A percentile compares a stretch with the other conserved stretches of the same genome.
Evolutionary conservation across 2,329 filamentous ascomycete species (phyloP).

Genomic region (Albifimbria verrucaria): DNA sequence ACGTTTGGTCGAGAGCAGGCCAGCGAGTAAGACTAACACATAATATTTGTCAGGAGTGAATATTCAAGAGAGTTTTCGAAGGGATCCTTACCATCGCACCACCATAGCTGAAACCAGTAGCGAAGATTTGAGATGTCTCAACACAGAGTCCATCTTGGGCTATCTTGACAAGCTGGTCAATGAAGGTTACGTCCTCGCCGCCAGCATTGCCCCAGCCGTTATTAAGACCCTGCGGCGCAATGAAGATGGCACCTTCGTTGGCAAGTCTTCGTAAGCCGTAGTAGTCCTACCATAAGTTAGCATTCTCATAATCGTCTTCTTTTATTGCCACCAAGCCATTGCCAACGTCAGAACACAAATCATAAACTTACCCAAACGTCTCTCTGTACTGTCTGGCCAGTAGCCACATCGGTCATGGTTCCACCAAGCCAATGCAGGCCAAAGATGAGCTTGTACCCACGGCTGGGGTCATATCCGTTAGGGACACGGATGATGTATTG

Average conservation of each 20-base stretch:
- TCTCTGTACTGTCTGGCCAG: slow-evolving; percentile 11
- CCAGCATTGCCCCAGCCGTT: slow-evolving; percentile 38
- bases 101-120: slow-evolving; percentile 42
- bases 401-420: slow-evolving; percentile 32
- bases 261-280: slow-evolving; percentile 36
- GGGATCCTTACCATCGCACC: slow-evolving; percentile 34
- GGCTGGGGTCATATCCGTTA: slow-evolving; percentile 18
- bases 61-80: neutral
- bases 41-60: neutral
- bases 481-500: slow-evolving; percentile 37
- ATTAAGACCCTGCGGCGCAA: slow-evolving; percentile 38
- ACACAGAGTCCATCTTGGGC: slow-evolving; percentile 38
- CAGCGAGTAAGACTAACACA: slow-evolving; percentile 22
- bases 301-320: no score
- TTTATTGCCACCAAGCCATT: no score
- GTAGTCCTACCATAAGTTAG: slow-evolving; percentile 27
- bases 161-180: slow-evolving; percentile 33
- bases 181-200: slow-evolving; percentile 38
- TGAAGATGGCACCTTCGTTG: slow-evolving; percentile 36
- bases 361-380: neutral
- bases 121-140: slow-evolving; percentile 36
- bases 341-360: neutral
- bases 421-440: slow-evolving; percentile 36
- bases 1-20: slow-evolving; percentile 30
- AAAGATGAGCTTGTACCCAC: slow-evolving; percentile 25